phyloP scores from a whole-genome alignment of 495 filamentous ascomycete species.

The Tirmania nivea region DNA sequence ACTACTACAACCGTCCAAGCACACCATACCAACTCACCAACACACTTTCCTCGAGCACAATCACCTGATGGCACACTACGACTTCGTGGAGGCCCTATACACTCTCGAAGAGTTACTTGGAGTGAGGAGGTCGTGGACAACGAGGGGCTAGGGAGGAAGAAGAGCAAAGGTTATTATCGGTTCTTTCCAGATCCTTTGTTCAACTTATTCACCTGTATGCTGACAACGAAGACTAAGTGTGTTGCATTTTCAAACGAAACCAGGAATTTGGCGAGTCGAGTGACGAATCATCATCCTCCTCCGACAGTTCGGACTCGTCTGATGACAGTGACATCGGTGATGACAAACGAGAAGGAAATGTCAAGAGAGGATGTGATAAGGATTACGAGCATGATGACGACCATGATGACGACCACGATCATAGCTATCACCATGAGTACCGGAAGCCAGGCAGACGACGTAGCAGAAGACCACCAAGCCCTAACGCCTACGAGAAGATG shows the following conservation, averaged over 20 bases:
- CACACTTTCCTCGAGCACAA: not conserved
- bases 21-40: not conserved
- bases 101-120: conserved; percentile 51
- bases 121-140: conserved; percentile 87
- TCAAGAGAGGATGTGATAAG: conserved; percentile 1
- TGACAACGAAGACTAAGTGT: conserved; percentile 35
- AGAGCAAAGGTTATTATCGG: conserved; percentile 51
- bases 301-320: conserved; percentile 35
- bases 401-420: conserved; percentile 22
- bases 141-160: conserved; percentile 82
- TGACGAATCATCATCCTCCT: conserved; percentile 46
- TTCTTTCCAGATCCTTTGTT: not conserved
- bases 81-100: conserved; percentile 12
- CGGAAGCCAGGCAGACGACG: conserved; percentile 21
- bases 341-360: not conserved
- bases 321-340: conserved; percentile 28
- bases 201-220: not conserved
- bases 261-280: conserved; percentile 67
- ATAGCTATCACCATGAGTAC: conserved; percentile 24
- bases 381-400: conserved; percentile 9
- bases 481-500: conserved; percentile 91
- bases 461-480: conserved; percentile 39
- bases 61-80: not conserved
- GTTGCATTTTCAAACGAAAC: conserved; percentile 90
- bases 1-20: too few species aligned